Conservation (phyloP, 441 rosid genomes). For the Capsella rubella region DNA sequence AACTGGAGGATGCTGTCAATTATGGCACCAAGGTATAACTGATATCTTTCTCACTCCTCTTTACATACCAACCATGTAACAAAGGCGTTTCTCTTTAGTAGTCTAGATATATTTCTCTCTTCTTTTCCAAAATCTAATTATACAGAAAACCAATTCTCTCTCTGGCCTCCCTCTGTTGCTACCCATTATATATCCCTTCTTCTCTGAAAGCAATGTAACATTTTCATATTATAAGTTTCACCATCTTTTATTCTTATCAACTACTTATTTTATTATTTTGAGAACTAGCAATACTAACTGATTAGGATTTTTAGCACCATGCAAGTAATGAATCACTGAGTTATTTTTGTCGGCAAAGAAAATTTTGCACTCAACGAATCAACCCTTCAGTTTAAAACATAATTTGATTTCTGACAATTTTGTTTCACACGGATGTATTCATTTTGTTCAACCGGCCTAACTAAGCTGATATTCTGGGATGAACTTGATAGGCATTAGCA, state of each 20-base stretch:
- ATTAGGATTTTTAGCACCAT: constrained; percentile 18
- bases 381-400: constrained; percentile 5
- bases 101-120: constrained; percentile 7
- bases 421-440: neutral
- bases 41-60: constrained; percentile 20
- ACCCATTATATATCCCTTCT: constrained; percentile 1
- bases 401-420: constrained; percentile 24
- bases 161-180: constrained; percentile 9
- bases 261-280: neutral
- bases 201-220: constrained; percentile 1
- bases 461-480: constrained; percentile 42
- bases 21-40: constrained; percentile 72
- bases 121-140: constrained; percentile 14
- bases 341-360: constrained; percentile 3
- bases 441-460: constrained; percentile 13
- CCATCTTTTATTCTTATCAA: constrained; percentile 16
- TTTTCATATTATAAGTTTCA: neutral
- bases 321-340: neutral
- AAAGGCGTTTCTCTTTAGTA: constrained; percentile 19
- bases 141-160: constrained; percentile 7
- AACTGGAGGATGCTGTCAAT: constrained; percentile 86
- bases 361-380: constrained; percentile 4
- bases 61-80: constrained; percentile 9
- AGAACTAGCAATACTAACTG: constrained; percentile 7
- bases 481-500: constrained; percentile 69